Conservation (phyloP, 495 filamentous ascomycete genomes). For the Aspergillus ellipticus region DNA sequence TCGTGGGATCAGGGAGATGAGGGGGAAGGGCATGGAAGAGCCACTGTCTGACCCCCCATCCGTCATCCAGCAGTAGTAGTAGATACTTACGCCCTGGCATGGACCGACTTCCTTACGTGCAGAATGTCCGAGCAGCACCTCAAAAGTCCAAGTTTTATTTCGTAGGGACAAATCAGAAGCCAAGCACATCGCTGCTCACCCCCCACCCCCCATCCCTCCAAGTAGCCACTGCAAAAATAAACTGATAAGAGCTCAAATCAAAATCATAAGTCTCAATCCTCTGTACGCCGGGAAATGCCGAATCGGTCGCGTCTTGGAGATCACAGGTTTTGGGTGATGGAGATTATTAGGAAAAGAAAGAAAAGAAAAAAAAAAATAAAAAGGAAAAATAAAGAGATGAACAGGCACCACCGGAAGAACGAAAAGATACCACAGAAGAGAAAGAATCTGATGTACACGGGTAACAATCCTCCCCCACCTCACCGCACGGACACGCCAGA, state of each 20-base stretch:
- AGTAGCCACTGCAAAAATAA: background rate
- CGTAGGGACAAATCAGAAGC: background rate
- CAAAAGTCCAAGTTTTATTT: background rate
- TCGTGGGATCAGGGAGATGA: background rate
- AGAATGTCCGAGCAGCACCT: background rate
- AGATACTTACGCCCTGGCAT: background rate
- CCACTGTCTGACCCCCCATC: no score
- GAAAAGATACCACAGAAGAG: conserved; percentile 11
- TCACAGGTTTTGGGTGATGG: conserved; percentile 7
- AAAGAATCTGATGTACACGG: conserved; percentile 2
- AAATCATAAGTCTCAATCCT: conserved; percentile 14
- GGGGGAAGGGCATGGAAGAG: no score
- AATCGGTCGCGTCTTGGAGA: conserved; percentile 11
- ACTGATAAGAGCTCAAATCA: background rate
- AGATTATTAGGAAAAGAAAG: background rate
- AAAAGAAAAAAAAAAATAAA: conserved; percentile 8
- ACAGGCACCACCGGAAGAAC: background rate
- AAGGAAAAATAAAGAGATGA: conserved; percentile 26
- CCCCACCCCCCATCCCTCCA: background rate
- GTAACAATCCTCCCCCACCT: conserved; percentile 8
- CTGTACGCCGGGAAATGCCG: conserved; percentile 26
- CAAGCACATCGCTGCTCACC: conserved; percentile 2
- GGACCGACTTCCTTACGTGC: background rate
- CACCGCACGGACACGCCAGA: conserved; percentile 47
- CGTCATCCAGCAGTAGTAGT: no score